Evolutionary conservation across 2,329 filamentous ascomycete genomes (phyloP).

Genomic region (Ambrosiella cleistominuta): DNA sequence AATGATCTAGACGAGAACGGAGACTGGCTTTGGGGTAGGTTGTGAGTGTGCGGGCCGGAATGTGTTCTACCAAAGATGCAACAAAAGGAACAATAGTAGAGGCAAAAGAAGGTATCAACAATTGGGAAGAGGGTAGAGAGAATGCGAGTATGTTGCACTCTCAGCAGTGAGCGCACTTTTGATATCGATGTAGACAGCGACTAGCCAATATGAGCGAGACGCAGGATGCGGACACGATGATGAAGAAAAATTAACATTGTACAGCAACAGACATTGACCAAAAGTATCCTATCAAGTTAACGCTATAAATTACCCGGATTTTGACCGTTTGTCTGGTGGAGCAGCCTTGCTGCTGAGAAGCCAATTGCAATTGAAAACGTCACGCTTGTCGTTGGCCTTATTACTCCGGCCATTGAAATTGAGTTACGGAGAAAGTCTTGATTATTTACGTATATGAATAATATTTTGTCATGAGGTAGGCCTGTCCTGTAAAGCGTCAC

Average conservation of each 20-base stretch:
- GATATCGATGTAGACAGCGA: background rate
- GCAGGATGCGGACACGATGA: constrained; percentile 1
- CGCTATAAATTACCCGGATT: background rate
- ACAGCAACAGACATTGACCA: background rate
- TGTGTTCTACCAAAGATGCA: too few relatives aligned
- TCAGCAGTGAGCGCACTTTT: background rate
- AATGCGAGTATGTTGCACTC: background rate
- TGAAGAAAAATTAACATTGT: constrained; percentile 3
- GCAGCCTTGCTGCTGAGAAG: constrained; percentile 1
- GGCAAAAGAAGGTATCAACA: background rate
- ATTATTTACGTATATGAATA: background rate
- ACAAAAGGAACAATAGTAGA: background rate
- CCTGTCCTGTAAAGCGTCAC: background rate
- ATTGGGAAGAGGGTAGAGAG: background rate
- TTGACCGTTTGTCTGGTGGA: background rate
- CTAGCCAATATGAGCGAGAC: background rate
- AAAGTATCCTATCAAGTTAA: background rate
- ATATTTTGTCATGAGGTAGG: background rate
- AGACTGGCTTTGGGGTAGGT: too few relatives aligned
- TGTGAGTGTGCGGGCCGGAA: too few relatives aligned
- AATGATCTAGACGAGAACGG: too few relatives aligned
- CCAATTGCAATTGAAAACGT: constrained; percentile 7
- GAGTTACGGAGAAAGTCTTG: background rate
- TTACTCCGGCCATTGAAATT: background rate
- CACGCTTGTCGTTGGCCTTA: background rate